phyloP scores from a whole-genome alignment of 441 rosid genomes.

The Jatropha multifida region DNA sequence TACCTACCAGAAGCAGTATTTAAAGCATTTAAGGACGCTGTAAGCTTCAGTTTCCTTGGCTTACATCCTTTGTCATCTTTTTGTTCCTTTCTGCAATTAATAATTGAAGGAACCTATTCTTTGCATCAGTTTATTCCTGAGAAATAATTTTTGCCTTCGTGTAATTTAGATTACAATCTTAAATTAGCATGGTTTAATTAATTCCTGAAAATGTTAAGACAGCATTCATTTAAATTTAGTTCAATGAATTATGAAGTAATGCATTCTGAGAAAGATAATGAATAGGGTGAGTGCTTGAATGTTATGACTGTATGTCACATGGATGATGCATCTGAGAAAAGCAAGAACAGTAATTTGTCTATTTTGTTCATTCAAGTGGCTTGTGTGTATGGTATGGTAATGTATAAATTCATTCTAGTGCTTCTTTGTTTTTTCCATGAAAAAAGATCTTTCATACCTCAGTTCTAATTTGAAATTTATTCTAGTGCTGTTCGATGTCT shows the following conservation, averaged over 20 bases:
- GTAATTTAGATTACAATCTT: neutral
- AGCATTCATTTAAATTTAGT: neutral
- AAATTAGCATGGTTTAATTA: neutral
- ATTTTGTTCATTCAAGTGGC: neutral
- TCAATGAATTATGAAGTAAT: neutral
- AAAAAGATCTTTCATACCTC: neutral
- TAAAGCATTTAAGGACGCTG: slow-evolving; percentile 71
- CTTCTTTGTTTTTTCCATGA: neutral
- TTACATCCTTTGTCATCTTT: neutral
- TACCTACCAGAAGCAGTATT: slow-evolving; percentile 85
- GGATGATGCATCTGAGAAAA: neutral
- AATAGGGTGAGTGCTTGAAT: neutral
- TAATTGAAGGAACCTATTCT: neutral
- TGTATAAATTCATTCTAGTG: neutral
- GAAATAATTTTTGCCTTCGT: neutral
- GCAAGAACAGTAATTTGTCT: neutral
- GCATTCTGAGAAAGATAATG: neutral
- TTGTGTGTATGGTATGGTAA: neutral
- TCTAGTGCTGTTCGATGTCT: neutral
- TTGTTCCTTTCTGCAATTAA: neutral
- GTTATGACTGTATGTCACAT: neutral
- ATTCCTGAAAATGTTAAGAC: neutral
- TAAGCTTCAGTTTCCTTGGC: slow-evolving; percentile 34
- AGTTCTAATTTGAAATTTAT: slow-evolving; percentile 7
- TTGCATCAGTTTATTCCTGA: neutral